phyloP scores from a whole-genome alignment of 2,329 filamentous ascomycete species.

The Pyrenophora teres region DNA sequence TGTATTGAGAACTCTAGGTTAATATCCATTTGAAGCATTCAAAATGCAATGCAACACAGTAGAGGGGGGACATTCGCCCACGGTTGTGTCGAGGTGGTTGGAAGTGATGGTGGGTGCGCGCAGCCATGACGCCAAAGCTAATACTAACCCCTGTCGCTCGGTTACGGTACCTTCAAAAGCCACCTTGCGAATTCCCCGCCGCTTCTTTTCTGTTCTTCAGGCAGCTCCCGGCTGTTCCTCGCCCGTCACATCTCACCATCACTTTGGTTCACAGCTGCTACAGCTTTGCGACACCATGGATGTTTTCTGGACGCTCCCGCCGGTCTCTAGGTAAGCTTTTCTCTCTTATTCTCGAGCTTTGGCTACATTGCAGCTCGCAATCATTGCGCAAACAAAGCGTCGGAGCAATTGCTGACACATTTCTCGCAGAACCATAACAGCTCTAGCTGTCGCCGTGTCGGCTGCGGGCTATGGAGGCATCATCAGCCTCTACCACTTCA shows the following conservation, averaged over 20 bases:
- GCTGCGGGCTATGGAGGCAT: constrained; percentile 64
- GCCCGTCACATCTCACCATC: constrained; percentile 24
- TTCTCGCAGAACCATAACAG: constrained; percentile 67
- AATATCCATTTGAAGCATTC: too few species aligned
- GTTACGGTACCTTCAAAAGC: constrained; percentile 16
- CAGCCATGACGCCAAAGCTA: too few species aligned
- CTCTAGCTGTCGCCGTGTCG: constrained; percentile 66
- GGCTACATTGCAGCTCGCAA: background rate
- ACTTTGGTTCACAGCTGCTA: constrained; percentile 23
- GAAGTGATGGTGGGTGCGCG: too few species aligned
- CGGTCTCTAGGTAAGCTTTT: constrained; percentile 65
- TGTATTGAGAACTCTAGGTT: too few species aligned
- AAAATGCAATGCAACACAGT: too few species aligned
- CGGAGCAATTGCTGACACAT: constrained; percentile 51
- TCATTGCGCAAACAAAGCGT: background rate
- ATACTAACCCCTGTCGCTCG: too few species aligned
- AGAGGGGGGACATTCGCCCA: too few species aligned
- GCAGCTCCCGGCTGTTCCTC: constrained; percentile 44
- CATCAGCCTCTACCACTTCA: constrained; percentile 56
- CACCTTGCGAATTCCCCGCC: constrained; percentile 19
- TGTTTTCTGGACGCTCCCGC: constrained; percentile 68
- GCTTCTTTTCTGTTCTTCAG: constrained; percentile 31
- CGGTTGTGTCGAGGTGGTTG: too few species aligned
- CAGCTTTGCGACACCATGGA: constrained; percentile 54
- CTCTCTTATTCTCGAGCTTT: background rate